Evolutionary conservation across 179 eudicot genomes (phyloP).

Genomic region (Patellifolia procumbens): DNA sequence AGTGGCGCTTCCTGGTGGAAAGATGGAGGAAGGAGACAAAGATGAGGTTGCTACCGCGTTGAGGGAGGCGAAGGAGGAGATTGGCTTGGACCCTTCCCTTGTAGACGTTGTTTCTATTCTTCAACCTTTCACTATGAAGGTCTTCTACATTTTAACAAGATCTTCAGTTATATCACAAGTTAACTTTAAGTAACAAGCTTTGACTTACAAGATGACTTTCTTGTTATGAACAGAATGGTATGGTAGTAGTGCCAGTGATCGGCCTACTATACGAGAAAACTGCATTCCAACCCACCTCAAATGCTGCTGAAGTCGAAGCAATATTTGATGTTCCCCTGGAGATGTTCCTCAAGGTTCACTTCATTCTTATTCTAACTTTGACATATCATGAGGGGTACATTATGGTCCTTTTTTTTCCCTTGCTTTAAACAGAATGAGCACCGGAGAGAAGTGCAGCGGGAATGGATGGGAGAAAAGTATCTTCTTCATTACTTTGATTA

Average conservation of each 20-base stretch:
- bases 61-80: slow-evolving; percentile 89
- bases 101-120: slow-evolving; percentile 66
- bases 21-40: slow-evolving; percentile 66
- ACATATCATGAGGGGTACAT: neutral
- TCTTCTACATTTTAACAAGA: neutral
- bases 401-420: neutral
- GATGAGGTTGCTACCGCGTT: slow-evolving; percentile 65
- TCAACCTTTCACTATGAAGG: slow-evolving; percentile 52
- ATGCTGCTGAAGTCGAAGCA: slow-evolving; percentile 65
- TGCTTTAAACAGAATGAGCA: slow-evolving; percentile 52
- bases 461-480: slow-evolving; percentile 68
- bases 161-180: neutral
- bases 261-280: slow-evolving; percentile 52
- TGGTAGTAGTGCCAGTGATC: slow-evolving; percentile 71
- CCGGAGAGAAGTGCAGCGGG: slow-evolving; percentile 57
- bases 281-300: slow-evolving; percentile 49
- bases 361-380: neutral
- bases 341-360: slow-evolving; percentile 74
- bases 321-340: slow-evolving; percentile 75
- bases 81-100: slow-evolving; percentile 73
- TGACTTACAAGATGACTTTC: neutral
- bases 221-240: slow-evolving; percentile 39
- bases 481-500: slow-evolving; percentile 68
- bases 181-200: neutral
- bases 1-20: slow-evolving; percentile 90